A percentile compares a stretch with the other conserved stretches of the same genome.
Evolutionary conservation across 768 basidiomycete species (phyloP).

Genomic region (Amanita fuliginea): DNA sequence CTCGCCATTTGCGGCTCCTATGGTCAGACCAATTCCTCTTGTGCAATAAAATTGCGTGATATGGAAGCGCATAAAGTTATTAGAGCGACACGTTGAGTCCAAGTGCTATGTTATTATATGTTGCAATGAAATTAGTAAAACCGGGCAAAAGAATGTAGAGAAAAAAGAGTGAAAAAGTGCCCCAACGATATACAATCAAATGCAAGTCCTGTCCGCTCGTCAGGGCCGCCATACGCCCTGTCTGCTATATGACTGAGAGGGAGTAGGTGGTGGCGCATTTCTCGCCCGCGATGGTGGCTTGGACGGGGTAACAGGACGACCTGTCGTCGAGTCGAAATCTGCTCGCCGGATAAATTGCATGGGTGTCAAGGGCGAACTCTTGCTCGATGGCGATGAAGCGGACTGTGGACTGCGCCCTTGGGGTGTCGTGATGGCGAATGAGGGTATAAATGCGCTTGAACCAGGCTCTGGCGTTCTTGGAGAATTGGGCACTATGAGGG

Average conservation of each 20-base stretch:
- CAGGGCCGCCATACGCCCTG: slow-evolving; percentile 59
- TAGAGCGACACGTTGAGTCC: background rate
- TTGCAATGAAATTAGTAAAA: slow-evolving; percentile 2
- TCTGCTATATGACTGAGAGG: slow-evolving; percentile 1
- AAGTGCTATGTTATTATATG: background rate
- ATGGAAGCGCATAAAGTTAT: background rate
- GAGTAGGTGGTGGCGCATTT: slow-evolving; percentile 10
- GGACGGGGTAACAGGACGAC: slow-evolving; percentile 58
- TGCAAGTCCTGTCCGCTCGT: slow-evolving; percentile 7
- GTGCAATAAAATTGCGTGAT: background rate
- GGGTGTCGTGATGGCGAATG: slow-evolving; percentile 55
- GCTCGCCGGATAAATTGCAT: slow-evolving; percentile 82
- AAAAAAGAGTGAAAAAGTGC: background rate
- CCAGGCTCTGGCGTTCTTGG: slow-evolving; percentile 64
- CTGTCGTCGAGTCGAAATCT: slow-evolving; percentile 36
- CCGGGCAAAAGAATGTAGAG: background rate
- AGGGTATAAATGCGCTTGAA: slow-evolving; percentile 40
- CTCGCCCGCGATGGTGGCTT: slow-evolving; percentile 38
- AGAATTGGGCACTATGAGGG: slow-evolving; percentile 19
- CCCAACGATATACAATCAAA: background rate
- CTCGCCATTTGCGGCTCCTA: background rate
- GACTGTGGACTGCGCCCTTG: slow-evolving; percentile 40
- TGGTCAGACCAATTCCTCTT: background rate
- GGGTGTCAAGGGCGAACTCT: slow-evolving; percentile 60
- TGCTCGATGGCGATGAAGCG: slow-evolving; percentile 40